Base-by-base conservation (phyloP, 2,329 filamentous ascomycete genomes). In the Plectosphaerella cucumerina region DNA sequence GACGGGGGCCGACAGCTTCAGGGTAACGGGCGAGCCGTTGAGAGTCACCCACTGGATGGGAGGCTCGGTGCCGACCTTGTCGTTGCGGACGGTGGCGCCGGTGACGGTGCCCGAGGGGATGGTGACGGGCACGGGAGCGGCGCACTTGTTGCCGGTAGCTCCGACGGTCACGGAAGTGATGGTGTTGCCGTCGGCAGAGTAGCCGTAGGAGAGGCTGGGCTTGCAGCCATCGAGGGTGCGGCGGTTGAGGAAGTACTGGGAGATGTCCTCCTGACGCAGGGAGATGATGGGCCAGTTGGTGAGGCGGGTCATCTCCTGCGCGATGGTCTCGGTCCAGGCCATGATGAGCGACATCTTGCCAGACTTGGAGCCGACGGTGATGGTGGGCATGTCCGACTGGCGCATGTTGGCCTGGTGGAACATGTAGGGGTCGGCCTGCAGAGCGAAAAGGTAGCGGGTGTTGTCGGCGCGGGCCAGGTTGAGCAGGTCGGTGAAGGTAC, bases 391-490 rank as follows among this genome's bases (percentile, higher is more conserved):
- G 49, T 78, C 80, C 3, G 67, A 66, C 43, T 77, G 74, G 50
- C 80, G 75, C 53, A 81, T 59, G 60, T 86, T 85, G 51, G 80
- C 80, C 66, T 85, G 81, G 63, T 86, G 82, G 70, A 85, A 83
- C 80, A 84, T 84, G 69, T 76, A 55, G 23, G 72, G 67, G 47
- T 81, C 80, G 55, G 74, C 76, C 54, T 76, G 74, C 6, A 85
- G 70, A 12, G 73, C 75, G 35, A 85, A 71, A 20, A 85, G 66
- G 58, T 84, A 76, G 33, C 80, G 74, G 31, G 77, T 75, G 47
- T 80, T 82, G 44, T 77, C 78, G 5, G 67, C 62, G 47, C 73
- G 72, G 48, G 82, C 80, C 37, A 74, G 66, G 4, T 65, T 63
- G 8, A 85, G 66, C 5, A 85, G 70, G 56, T 75, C 67, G 4